phyloP scores from a whole-genome alignment of 305 asterid species.

The Solanum hybrid region DNA sequence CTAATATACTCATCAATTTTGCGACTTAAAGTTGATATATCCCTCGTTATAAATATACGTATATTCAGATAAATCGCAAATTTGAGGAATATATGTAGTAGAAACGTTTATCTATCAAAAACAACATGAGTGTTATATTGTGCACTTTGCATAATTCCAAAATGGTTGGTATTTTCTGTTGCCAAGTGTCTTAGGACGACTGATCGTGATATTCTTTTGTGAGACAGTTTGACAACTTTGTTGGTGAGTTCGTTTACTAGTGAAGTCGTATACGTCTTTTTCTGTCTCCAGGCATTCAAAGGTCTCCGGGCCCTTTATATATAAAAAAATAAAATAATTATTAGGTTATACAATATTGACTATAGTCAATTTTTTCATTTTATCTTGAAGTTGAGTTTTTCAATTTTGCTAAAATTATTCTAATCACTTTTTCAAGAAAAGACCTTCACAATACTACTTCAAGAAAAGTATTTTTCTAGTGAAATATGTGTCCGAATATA shows the following conservation, averaged over 20 bases:
- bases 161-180: neutral
- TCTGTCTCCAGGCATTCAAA: neutral
- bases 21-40: neutral
- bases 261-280: neutral
- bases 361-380: neutral
- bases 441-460: neutral
- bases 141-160: neutral
- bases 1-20: neutral
- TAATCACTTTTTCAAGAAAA: neutral
- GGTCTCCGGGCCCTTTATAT: neutral
- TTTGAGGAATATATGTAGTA: neutral
- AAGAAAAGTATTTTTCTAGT: neutral
- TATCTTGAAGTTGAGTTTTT: neutral
- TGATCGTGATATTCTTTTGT: neutral
- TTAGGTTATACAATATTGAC: neutral
- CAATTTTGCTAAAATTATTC: neutral
- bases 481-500: neutral
- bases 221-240: neutral
- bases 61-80: too few species aligned
- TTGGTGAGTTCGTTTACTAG: neutral
- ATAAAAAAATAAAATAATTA: neutral
- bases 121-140: neutral
- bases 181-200: neutral
- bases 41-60: neutral
- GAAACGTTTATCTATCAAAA: neutral